Base-by-base conservation (phyloP, 805 yeast species). In the Lachancea mirantina region DNA sequence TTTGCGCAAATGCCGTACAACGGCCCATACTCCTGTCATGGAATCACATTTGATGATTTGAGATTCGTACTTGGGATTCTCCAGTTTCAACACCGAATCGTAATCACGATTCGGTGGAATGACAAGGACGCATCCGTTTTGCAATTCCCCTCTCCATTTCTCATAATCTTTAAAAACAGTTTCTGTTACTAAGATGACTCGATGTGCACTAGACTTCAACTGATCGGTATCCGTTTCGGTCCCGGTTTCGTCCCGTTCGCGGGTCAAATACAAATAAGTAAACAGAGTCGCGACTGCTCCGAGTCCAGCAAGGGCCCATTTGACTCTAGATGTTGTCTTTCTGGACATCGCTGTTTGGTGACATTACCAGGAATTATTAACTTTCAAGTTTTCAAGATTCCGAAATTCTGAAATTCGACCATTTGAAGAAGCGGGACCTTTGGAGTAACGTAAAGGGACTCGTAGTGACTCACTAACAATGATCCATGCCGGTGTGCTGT, bases 1-100 rank as follows among this genome's bases (percentile, higher is more conserved):
- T 20, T 70, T 61, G 14, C 56, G 51, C 16, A 76, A 32, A 36
- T 74, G 78, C 39, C 72, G 73, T 14, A 74, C 59, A n/a, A 76
- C 61, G 22, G 76, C 74, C 57, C 72, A 67, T 8, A 73, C 50
- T 2, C 81, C 78, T 8, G 52, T 57, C 34, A 58, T 58, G 1
- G 70, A 64, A n/a, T 63, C 67, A 30, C 76, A 69, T 28, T 57
- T 58, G 2, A 74, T 65, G 8, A 70, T 43, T 32, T 66, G 62
- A 38, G 50, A 52, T 14, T 39, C 32, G 15, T 48, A 30, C 1
- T 36, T 38, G 3, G 41, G 25, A 3, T 55, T 51, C 2, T 51
- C 35, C 8, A 5, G 5, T 10, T 27, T 28, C 22, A 26, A 14
- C 4, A 16, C 25, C n/a, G 19, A 5, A 13, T 21, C 27, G 5